phyloP scores from a whole-genome alignment of 768 basidiomycete species.

The Auricularia heimuer region DNA sequence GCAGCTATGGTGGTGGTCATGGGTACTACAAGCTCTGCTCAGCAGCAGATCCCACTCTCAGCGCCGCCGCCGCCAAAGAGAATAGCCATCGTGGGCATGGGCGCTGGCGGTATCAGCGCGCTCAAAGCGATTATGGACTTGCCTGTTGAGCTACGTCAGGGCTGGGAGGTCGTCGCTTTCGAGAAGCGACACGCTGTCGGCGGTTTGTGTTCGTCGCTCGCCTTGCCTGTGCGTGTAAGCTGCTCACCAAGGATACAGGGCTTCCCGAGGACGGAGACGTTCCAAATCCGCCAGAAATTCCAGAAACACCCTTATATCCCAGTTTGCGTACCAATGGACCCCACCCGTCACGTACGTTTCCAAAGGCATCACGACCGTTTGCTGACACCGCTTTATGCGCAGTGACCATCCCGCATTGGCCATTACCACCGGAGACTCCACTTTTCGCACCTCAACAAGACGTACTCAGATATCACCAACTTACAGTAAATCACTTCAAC shows the following conservation, averaged over 20 bases:
- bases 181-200: slow-evolving; percentile 44
- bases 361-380: not conserved
- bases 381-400: not conserved
- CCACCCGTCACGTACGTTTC: slow-evolving; percentile 30
- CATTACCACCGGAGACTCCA: slow-evolving; percentile 40
- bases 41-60: not conserved
- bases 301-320: slow-evolving; percentile 47
- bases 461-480: slow-evolving; percentile 36
- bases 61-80: not conserved
- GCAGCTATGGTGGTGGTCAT: not conserved
- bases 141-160: slow-evolving; percentile 25
- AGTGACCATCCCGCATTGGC: slow-evolving; percentile 46
- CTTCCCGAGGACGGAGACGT: slow-evolving; percentile 22
- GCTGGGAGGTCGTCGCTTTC: slow-evolving; percentile 42
- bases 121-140: slow-evolving; percentile 42
- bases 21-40: not conserved
- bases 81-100: slow-evolving; percentile 47
- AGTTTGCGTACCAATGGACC: slow-evolving; percentile 45
- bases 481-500: slow-evolving; percentile 31
- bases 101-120: slow-evolving; percentile 45
- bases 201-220: slow-evolving; percentile 37
- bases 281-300: slow-evolving; percentile 34
- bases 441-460: slow-evolving; percentile 40
- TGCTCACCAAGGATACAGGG: slow-evolving; percentile 13
- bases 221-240: not conserved